Evolutionary conservation across 805 yeast genomes (phyloP).

Genomic region (Tetrapisispora phaffii): DNA sequence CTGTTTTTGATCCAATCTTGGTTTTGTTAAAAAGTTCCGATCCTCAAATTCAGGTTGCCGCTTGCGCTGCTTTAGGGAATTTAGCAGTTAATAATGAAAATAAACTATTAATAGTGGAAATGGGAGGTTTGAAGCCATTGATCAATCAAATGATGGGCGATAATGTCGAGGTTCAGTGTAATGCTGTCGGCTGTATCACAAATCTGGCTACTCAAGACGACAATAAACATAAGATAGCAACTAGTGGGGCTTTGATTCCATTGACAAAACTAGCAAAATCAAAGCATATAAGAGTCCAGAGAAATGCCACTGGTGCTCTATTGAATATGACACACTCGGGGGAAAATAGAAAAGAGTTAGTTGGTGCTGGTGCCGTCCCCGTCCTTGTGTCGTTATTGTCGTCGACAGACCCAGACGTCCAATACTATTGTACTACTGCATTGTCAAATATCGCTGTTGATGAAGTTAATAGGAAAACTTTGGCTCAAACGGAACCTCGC

Average conservation of each 20-base stretch:
- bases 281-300: conserved; percentile 88
- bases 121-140: conserved; percentile 96
- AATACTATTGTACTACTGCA: conserved; percentile 96
- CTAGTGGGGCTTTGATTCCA: conserved; percentile 91
- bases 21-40: conserved; percentile 79
- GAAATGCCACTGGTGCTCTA: conserved; percentile 97
- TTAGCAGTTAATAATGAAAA: conserved; percentile 94
- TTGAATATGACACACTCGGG: conserved; percentile 96
- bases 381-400: conserved; percentile 80
- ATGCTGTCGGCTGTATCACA: conserved; percentile 98
- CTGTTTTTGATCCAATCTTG: conserved; percentile 87
- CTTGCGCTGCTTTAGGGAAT: conserved; percentile 98
- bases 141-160: conserved; percentile 96
- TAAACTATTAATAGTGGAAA: conserved; percentile 85
- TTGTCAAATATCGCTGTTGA: conserved; percentile 95
- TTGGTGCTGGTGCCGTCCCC: conserved; percentile 97
- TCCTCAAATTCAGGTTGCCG: conserved; percentile 94
- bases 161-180: conserved; percentile 96
- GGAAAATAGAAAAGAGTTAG: conserved; percentile 92
- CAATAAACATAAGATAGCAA: conserved; percentile 90
- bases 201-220: conserved; percentile 97
- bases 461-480: conserved; percentile 75
- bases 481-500: conserved; percentile 87
- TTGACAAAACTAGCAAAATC: conserved; percentile 90
- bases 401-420: conserved; percentile 90